Conservation (phyloP, 2,329 filamentous ascomycete species). For the Aaosphaeria pasadenensis region DNA sequence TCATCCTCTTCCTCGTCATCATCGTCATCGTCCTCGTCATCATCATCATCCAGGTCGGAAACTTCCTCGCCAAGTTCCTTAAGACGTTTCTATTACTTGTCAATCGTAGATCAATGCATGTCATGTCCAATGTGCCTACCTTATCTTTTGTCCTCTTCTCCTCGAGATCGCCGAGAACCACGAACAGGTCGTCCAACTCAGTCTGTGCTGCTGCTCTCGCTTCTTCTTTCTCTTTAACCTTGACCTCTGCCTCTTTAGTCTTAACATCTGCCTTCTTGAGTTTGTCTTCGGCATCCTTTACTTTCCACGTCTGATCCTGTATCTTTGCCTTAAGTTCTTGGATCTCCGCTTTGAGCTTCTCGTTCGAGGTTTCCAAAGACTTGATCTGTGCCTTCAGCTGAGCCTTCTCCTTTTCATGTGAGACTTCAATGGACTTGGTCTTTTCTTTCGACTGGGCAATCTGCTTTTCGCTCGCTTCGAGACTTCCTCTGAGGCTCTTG, state of each 20-base stretch:
- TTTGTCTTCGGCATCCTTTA: slow-evolving; percentile 48
- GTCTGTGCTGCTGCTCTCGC: slow-evolving; percentile 33
- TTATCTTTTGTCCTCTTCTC: slow-evolving; percentile 42
- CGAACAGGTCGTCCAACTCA: slow-evolving; percentile 49
- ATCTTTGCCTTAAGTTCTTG: slow-evolving; percentile 45
- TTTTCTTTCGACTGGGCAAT: slow-evolving; percentile 29
- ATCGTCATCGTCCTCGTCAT: slow-evolving; percentile 28
- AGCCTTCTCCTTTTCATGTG: slow-evolving; percentile 2
- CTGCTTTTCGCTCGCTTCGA: slow-evolving; percentile 24
- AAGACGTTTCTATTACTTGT: slow-evolving; percentile 41
- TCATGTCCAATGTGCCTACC: slow-evolving; percentile 14
- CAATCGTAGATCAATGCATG: slow-evolving; percentile 8
- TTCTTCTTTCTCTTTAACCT: slow-evolving; percentile 41
- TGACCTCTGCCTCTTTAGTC: slow-evolving; percentile 36
- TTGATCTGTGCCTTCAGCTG: slow-evolving; percentile 34
- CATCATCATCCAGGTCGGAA: slow-evolving; percentile 39
- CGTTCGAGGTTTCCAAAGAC: slow-evolving; percentile 12
- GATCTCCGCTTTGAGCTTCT: slow-evolving; percentile 34
- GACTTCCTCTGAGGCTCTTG: slow-evolving; percentile 16
- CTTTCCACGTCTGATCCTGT: slow-evolving; percentile 40
- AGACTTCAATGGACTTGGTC: slow-evolving; percentile 11
- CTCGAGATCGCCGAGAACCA: slow-evolving; percentile 47
- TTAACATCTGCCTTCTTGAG: slow-evolving; percentile 33
- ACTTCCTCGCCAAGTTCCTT: slow-evolving; percentile 46
- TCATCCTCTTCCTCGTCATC: slow-evolving; percentile 24